Percentiles rank a stretch among this genome's conserved stretches.
These are phyloP conservation scores for Trypanosomatidae sp. DNA, from an alignment of 208 protist genomes.

Conservation along the genomic window DNA sequence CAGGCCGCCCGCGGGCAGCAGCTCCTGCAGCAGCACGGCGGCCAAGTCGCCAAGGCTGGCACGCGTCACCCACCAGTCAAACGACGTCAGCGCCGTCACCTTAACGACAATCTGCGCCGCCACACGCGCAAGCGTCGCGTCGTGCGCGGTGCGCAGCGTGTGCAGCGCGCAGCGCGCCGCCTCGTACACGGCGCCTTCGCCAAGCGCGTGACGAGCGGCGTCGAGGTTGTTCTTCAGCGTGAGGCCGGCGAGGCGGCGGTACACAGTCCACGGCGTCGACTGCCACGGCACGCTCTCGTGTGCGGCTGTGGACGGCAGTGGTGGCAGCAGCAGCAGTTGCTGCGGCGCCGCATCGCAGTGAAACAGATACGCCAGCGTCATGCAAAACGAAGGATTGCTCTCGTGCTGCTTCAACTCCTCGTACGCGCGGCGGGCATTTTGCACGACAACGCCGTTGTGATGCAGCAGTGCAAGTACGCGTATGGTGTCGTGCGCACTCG, in stretches of 20 bases:
- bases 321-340: slow-evolving; percentile 22
- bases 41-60: slow-evolving; percentile 44
- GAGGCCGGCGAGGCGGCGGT: slow-evolving; percentile 65
- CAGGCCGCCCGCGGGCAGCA: slow-evolving; percentile 37
- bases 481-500: too few species aligned
- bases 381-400: slow-evolving; percentile 64
- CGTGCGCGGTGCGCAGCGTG: slow-evolving; percentile 24
- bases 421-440: slow-evolving; percentile 74
- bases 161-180: slow-evolving; percentile 44
- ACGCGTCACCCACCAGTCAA: slow-evolving; percentile 57
- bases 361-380: slow-evolving; percentile 60
- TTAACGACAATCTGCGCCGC: slow-evolving; percentile 78
- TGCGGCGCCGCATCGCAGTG: slow-evolving; percentile 27
- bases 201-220: slow-evolving; percentile 38
- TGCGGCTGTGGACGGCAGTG: too few species aligned
- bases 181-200: slow-evolving; percentile 55
- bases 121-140: slow-evolving; percentile 45
- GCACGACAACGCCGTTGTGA: slow-evolving; percentile 70
- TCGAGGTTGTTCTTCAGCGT: slow-evolving; percentile 80
- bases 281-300: too few species aligned
- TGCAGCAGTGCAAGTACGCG: too few species aligned
- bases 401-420: slow-evolving; percentile 66
- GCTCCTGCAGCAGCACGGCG: slow-evolving; percentile 40
- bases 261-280: slow-evolving; percentile 43
- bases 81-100: slow-evolving; percentile 60